A percentile compares a stretch with the other conserved stretches of the same genome.
These are phyloP conservation scores for Magnolia sinica DNA, from an alignment of 164 flowering plant species.

Conservation along the genomic window DNA sequence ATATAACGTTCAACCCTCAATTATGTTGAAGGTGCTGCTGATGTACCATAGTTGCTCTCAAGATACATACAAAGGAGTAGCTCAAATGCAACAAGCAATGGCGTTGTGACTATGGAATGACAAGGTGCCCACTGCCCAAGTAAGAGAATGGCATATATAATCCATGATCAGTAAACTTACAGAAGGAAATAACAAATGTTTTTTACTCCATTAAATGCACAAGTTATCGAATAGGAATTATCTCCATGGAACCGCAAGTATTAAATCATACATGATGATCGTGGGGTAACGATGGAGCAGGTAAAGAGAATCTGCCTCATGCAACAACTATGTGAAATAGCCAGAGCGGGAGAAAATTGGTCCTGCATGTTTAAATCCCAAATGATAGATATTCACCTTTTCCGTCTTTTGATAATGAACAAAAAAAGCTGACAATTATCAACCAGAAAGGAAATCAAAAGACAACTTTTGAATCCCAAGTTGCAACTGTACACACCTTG, in stretches of 20 bases:
- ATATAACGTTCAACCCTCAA: neutral
- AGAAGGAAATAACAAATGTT: neutral
- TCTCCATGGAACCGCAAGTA: neutral
- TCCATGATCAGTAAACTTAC: neutral
- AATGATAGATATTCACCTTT: neutral
- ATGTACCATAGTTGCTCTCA: constrained; percentile 69
- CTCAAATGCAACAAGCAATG: constrained; percentile 83
- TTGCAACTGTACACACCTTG: too few relatives aligned
- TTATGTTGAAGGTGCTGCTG: neutral
- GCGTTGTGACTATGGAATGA: constrained; percentile 78
- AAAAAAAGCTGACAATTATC: too few relatives aligned
- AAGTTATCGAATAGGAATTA: too few relatives aligned
- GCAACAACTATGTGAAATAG: constrained; percentile 80
- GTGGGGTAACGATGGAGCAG: constrained; percentile 84
- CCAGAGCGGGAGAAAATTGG: constrained; percentile 75
- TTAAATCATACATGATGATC: constrained; percentile 67
- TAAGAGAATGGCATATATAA: constrained; percentile 1
- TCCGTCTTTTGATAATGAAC: too few relatives aligned
- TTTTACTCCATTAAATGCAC: neutral
- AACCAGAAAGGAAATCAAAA: too few relatives aligned
- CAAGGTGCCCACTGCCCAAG: constrained; percentile 92
- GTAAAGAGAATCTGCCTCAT: constrained; percentile 87
- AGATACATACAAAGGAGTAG: constrained; percentile 85
- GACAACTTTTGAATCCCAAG: too few relatives aligned
- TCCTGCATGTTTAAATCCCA: constrained; percentile 41